These are phyloP conservation scores for Globisporangium carolinianum DNA, from an alignment of 352 stramenopile species.

Conservation along the genomic window DNA sequence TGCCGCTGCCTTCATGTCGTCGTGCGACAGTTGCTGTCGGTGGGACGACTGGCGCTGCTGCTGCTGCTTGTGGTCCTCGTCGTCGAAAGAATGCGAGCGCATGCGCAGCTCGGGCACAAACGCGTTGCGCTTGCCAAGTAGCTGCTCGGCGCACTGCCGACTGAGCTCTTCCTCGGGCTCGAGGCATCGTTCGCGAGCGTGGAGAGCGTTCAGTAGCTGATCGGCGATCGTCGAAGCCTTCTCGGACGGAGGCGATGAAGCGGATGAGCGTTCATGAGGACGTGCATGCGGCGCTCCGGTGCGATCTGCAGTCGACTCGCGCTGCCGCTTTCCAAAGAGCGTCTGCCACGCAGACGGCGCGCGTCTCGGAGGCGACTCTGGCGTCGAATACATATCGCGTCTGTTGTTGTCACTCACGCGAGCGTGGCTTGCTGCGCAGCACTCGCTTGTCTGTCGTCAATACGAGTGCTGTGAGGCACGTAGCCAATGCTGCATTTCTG, in stretches of 20 bases:
- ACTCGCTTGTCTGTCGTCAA: no score
- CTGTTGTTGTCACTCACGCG: no score
- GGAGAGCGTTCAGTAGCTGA: conserved; percentile 30
- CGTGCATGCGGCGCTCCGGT: conserved; percentile 4
- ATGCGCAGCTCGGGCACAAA: conserved; percentile 27
- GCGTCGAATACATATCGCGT: background rate
- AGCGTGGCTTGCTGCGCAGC: no score
- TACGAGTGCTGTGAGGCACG: no score
- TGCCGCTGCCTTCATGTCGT: conserved; percentile 15
- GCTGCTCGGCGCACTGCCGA: conserved; percentile 35
- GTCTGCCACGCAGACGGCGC: conserved; percentile 49
- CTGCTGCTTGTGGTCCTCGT: background rate
- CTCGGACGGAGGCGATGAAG: no score
- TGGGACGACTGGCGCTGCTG: background rate
- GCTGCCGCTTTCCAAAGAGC: conserved; percentile 41
- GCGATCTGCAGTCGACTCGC: background rate
- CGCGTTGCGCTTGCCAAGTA: conserved; percentile 52
- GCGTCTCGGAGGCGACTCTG: conserved; percentile 18
- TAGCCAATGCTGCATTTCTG: no score
- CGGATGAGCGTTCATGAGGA: no score
- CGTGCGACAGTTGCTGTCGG: background rate
- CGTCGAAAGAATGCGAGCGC: background rate
- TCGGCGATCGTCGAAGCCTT: conserved; percentile 22
- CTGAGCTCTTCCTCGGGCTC: conserved; percentile 25
- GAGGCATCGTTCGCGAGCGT: conserved; percentile 10